Conservation (phyloP, 1,139 yeast species). For the Dujonia santamariae region DNA sequence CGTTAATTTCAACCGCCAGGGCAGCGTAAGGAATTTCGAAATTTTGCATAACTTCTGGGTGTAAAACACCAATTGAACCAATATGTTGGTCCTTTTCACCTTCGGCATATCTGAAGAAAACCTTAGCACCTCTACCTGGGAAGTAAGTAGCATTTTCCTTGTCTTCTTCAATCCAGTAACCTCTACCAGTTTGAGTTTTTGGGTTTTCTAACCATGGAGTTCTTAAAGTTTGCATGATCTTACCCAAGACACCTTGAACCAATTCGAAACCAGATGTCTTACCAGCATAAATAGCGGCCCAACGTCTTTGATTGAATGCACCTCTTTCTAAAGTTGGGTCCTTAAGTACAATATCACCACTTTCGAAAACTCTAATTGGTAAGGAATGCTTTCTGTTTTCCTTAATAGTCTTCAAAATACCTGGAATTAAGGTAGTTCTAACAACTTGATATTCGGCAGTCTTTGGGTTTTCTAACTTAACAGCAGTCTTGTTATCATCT, state of each 20-base stretch:
- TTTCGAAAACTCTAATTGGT: constrained; percentile 92
- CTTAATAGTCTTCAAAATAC: constrained; percentile 89
- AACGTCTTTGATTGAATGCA: constrained; percentile 88
- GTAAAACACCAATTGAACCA: constrained; percentile 91
- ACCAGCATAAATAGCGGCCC: constrained; percentile 94
- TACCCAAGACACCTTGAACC: constrained; percentile 92
- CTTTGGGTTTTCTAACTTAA: constrained; percentile 92
- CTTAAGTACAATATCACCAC: constrained; percentile 92
- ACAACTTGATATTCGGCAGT: constrained; percentile 97
- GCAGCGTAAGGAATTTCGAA: constrained; percentile 95
- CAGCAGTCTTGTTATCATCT: constrained; percentile 79
- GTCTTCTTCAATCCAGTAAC: constrained; percentile 82
- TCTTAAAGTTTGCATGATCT: constrained; percentile 94
- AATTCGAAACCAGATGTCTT: constrained; percentile 92
- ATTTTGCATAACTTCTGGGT: constrained; percentile 84
- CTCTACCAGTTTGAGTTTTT: constrained; percentile 53
- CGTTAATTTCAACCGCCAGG: constrained; percentile 84
- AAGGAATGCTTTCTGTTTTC: constrained; percentile 95
- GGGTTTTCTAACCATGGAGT: constrained; percentile 75
- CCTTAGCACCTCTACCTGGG: constrained; percentile 96
- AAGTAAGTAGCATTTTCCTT: constrained; percentile 70
- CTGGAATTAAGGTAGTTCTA: constrained; percentile 91
- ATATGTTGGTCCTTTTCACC: constrained; percentile 56
- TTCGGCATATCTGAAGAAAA: constrained; percentile 65
- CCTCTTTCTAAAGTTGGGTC: constrained; percentile 78